Evolutionary conservation across 176 grass and related monocot species (phyloP), one percentile per base, ranked within the genome.

Genomic region (Oryza coarctata): DNA sequence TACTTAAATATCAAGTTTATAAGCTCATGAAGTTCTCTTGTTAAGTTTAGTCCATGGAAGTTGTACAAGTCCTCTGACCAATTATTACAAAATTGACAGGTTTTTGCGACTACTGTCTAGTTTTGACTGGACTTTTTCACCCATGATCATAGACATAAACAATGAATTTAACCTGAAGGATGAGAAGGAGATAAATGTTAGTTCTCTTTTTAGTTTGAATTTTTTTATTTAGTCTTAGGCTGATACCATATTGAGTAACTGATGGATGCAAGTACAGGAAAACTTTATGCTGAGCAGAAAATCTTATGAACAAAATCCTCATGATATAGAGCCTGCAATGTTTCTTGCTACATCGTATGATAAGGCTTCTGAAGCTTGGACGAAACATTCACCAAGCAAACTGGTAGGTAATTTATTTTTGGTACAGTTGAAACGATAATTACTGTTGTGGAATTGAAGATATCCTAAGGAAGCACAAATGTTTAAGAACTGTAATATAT

Each of bases 101-200:
- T 98, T 98, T 76, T 82, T 98, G 87, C 88, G 90, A 49, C 71
- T 98, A 68, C 77, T 98, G 47, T 92, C 92, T 28, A 86, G 87
- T 71, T 98, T 89, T 86, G 84, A 98, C 87, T 98, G 95, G 95
- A 86, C 89, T n/a, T 95, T 87, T 82, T 91, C 88, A 73, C 92
- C 95, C 71, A 91, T 98, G 90, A 72, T 98, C 45, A 80, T 98
- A 27, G 95, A 98, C 82, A 95, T 98, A 91, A 98, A 98, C 75
- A 80, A 84, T 84, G 95, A 98, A 74, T 91, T 95, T 68, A 91
- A 90, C 63, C 75, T 70, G 41, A 87, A 88, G 76, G 95, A 98
- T 80, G 90, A 95, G 78, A 95, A 93, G 34, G 92, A 95, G 49
- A 98, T 95, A 47, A 88, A 89, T 45, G 95, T 98, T 66, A 83